Base-by-base conservation (phyloP, 306 rosid genomes). In the Crotalaria pallida region DNA sequence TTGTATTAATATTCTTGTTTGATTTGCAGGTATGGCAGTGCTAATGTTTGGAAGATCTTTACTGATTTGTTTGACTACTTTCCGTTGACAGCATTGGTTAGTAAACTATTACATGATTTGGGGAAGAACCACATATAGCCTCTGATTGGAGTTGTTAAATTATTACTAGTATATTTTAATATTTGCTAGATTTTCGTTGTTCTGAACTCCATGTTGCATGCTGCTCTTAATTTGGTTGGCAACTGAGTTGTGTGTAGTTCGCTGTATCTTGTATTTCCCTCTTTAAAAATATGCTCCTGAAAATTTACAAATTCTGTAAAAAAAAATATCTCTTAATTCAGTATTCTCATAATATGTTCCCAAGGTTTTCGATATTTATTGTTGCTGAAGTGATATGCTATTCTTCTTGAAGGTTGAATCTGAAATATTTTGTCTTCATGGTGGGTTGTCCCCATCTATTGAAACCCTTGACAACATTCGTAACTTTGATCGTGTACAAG, bases 31-130 rank as follows among this genome's bases (percentile, higher is more conserved):
- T 94, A 88, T 81, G 99, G 99, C 58, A 91, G 84, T 75, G 99
- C 99, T 69, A 94, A 84, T 86, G 98, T 92, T 69, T 92, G 96
- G 98, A 92, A 92, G 91, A 86, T 61, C 74, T 92, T 94, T 72
- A 94, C 99, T 2, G 96, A 94, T 79, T 80, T 94, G 78, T 94
- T 94, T 76, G 99, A 94, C 85, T 94, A 91, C 84, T 94, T 94
- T 67, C 99, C 99, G 0, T 84, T 91, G 81, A 91, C 99, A 67
- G 97, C 99, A 27, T 63, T 94, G 96, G 97, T 94, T 82, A 87
- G 99, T 91, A 8, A 29, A 38, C 55, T 36, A 49, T 19, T 27
- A 16, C 21, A 48, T 65, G 26, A 45, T 44, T 47, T 56, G 65
- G 26, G 50, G 55, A 26, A 71, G 34, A 18, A 73, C 50, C 34